These are phyloP conservation scores for Suillus spraguei DNA, from an alignment of 768 basidiomycete species.

Conservation along the genomic window DNA sequence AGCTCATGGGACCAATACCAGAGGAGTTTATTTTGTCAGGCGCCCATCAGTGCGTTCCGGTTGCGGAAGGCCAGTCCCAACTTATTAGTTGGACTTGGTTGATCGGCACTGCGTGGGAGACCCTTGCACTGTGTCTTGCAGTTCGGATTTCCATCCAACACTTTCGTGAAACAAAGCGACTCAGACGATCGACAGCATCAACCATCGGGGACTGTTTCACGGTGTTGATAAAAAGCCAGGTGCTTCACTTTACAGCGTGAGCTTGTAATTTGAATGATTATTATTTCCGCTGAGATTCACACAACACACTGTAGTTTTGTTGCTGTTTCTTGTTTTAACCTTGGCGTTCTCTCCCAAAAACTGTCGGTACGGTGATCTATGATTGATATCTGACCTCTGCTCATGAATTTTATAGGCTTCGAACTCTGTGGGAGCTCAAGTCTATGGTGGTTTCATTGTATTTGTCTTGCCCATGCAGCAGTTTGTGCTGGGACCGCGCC, in stretches of 20 bases:
- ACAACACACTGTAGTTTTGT: neutral
- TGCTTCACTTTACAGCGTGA: neutral
- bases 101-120: neutral
- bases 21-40: neutral
- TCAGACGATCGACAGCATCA: neutral
- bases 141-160: neutral
- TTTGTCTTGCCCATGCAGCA: neutral
- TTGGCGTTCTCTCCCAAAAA: neutral
- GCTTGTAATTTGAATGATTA: neutral
- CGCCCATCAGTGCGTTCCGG: neutral
- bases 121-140: neutral
- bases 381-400: neutral
- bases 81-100: neutral
- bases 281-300: neutral
- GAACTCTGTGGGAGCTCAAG: neutral
- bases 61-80: no score
- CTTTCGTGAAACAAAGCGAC: neutral
- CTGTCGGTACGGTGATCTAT: neutral
- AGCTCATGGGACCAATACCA: neutral
- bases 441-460: neutral
- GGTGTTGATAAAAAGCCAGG: neutral
- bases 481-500: constrained; percentile 1
- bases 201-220: neutral
- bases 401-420: neutral
- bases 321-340: neutral